Base-by-base conservation (phyloP, 2,329 filamentous ascomycete species). In the Arachnopeziza araneosa region DNA sequence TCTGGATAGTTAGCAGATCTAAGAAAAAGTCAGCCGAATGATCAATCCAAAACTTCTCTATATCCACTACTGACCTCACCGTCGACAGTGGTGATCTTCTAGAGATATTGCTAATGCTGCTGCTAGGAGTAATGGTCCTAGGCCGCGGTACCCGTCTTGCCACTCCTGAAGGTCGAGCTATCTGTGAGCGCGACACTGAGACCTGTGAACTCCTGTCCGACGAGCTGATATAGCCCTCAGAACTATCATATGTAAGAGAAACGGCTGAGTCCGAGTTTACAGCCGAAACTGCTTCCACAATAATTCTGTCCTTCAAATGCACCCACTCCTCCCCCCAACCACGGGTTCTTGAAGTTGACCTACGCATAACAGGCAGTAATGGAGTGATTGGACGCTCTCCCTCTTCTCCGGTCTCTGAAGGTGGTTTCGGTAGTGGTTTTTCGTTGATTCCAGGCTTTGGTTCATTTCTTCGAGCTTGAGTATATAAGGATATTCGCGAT, bases 1-100 rank as follows among this genome's bases (percentile, higher is more conserved):
- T 70, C 65, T 56, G 67, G 68, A 49, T 57, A 66, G 24, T 69
- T 65, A 12, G 64, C 67, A 50, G 61, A 66, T 58, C 68, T 68
- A 22, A 14, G 10, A 23, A 24, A 53, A 3, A 12, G 44, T 69
- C 48, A 67, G 63, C 24, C 44, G 26, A 7, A 14, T 3, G 19
- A 32, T 52, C 9, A 19, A 30, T 19, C 19, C 22, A 12, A 52
- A 12, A n/a, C 17, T 21, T 24, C 12, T 22, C 19, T 32, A 23
- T 51, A 22, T 12, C 21, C 50, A 10, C 17, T 44, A 60, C 64
- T 23, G 59, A 70, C 69, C 67, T 56, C 57, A 70, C 62, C 1
- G 60, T 69, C 6, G 67, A 66, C 12, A 69, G 50, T 24, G 69
- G 68, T 21, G 68, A 69, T 52, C 68, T 61, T 24, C 64, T 63